These are phyloP conservation scores for Tetradesmus lagerheimii DNA, from an alignment of 139 green algal species.

Conservation along the genomic window DNA sequence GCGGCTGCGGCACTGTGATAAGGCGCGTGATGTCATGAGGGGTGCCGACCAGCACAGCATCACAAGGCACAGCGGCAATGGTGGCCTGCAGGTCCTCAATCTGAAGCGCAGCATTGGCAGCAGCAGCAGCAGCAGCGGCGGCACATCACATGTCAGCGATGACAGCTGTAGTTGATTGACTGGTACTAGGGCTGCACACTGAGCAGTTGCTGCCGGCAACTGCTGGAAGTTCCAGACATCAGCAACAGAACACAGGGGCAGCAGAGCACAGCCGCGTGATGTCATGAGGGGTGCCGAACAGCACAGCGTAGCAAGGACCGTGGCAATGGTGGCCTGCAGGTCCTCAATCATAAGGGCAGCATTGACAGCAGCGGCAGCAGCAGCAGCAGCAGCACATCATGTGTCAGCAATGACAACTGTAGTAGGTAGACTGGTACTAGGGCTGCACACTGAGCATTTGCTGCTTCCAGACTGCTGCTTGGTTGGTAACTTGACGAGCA, in stretches of 20 bases:
- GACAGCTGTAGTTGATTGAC: neutral
- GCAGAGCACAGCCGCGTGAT: too few relatives aligned
- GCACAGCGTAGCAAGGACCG: slow-evolving; percentile 9
- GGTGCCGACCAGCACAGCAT: slow-evolving; percentile 30
- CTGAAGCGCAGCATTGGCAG: slow-evolving; percentile 9
- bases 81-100: slow-evolving; percentile 25
- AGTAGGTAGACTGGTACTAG: too few relatives aligned
- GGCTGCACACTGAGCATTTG: too few relatives aligned
- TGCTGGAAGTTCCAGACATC: too few relatives aligned
- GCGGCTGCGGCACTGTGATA: neutral
- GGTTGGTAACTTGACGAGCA: too few relatives aligned
- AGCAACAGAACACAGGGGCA: too few relatives aligned
- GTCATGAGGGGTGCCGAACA: too few relatives aligned
- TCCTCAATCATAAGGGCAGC: slow-evolving; percentile 6
- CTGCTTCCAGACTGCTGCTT: too few relatives aligned
- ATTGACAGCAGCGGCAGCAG: slow-evolving; percentile 4
- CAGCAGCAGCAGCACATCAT: neutral
- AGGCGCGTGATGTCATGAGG: slow-evolving; percentile 40
- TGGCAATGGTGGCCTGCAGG: slow-evolving; percentile 31
- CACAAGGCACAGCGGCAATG: slow-evolving; percentile 26
- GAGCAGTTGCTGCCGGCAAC: too few relatives aligned
- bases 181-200: too few relatives aligned
- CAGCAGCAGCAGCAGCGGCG: slow-evolving; percentile 18
- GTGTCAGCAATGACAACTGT: too few relatives aligned
- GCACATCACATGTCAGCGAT: neutral